Base-by-base conservation (phyloP, 1,284 basidiomycete species). In the Tetrapyrgos nigripes region DNA sequence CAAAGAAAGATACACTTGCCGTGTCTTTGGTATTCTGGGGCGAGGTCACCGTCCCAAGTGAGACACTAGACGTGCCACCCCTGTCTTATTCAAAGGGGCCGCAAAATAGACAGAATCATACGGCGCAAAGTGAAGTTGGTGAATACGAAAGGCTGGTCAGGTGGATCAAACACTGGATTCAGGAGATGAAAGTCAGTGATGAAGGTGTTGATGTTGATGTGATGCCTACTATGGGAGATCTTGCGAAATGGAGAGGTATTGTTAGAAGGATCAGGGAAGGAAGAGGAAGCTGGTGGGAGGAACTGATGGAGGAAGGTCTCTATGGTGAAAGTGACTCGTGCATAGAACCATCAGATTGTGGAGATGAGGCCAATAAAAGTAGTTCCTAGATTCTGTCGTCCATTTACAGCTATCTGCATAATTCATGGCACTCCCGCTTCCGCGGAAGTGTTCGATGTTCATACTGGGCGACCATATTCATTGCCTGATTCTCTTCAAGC, bases 1-100 rank as follows among this genome's bases (percentile, higher is more conserved):
- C 92, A 0, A 75, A 75, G 5, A 71, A 69, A 24, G 71, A 77
- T 46, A 90, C 89, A 5, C 71, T 95, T 11, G 82, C 85, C 0
- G 70, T 85, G 1, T 86, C 88, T 23, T 69, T 96, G 54, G 83
- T 88, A 51, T 83, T 88, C 60, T 90, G 91, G 80, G 82, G 79
- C 19, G 91, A 95, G 67, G 84, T 40, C 6, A 40, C 37, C 19
- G 37, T 40, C 17, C 37, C 37, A 17, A 40, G 8, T n/a, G 37
- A 40, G 17, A 40, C 37, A 4, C 19, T 40, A 17, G 37, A 40
- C 17, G 37, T n/a, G 17, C 4, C 37, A 17, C 37, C 17, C 19
- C 37, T 4, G 5, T n/a, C 37, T 40, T 40, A 17, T 17, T 17
- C 37, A 33, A 33, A 33, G 8, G 8, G 31, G 31, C 8, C 8